These are phyloP conservation scores for Tieghemostelium lacteum DNA, from an alignment of 78 protist genomes.

Conservation along the genomic window DNA sequence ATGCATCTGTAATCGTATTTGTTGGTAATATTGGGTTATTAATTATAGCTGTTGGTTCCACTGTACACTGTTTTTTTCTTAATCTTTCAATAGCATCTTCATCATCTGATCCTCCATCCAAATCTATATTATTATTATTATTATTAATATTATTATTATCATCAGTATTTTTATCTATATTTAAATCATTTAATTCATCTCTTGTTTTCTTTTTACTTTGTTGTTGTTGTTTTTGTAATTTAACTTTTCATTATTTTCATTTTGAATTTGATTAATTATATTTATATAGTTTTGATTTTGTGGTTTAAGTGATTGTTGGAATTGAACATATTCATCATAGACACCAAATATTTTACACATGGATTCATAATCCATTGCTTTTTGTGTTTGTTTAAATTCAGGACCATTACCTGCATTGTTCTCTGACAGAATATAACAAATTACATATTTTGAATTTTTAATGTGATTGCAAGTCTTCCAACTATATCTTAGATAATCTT, in stretches of 20 bases:
- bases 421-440: conserved; percentile 21
- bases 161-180: background rate
- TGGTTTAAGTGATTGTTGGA: background rate
- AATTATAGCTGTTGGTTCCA: background rate
- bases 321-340: background rate
- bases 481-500: conserved; percentile 9
- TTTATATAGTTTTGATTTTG: background rate
- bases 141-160: background rate
- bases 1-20: too few relatives aligned
- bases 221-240: conserved; percentile 1
- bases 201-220: too few relatives aligned
- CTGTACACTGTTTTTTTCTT: background rate
- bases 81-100: background rate
- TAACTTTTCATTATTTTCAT: too few relatives aligned
- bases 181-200: background rate
- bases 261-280: too few relatives aligned
- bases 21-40: too few relatives aligned
- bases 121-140: background rate
- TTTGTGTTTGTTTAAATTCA: conserved; percentile 10
- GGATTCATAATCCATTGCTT: conserved; percentile 7
- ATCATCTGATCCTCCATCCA: background rate
- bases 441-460: conserved; percentile 32
- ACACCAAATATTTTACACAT: conserved; percentile 10
- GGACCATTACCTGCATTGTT: background rate
- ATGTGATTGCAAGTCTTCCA: conserved; percentile 3